phyloP scores from a whole-genome alignment of 129 eudicot genomes.

The sunflower (Helianthus annuus) region DNA sequence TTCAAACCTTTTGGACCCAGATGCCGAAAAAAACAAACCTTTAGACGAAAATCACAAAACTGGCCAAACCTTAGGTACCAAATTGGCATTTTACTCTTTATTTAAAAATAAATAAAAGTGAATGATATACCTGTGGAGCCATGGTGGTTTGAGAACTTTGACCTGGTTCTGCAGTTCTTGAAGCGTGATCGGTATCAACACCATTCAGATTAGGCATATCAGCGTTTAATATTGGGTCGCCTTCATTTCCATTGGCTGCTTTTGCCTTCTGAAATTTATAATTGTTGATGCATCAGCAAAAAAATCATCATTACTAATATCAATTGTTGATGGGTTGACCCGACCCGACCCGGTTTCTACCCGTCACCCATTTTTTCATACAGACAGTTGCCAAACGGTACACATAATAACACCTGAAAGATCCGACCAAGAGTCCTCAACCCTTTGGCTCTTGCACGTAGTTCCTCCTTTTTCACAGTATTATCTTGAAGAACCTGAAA shows the following conservation, averaged over 20 bases:
- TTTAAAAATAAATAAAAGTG: background rate
- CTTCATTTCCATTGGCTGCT: constrained; percentile 52
- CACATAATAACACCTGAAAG: constrained; percentile 63
- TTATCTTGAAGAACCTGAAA: constrained; percentile 87
- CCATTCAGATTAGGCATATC: constrained; percentile 55
- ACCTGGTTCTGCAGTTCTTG: constrained; percentile 38
- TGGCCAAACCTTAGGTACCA: no score
- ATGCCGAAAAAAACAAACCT: no score
- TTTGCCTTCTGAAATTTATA: constrained; percentile 33
- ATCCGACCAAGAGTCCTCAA: constrained; percentile 88
- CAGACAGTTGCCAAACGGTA: background rate
- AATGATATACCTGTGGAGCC: constrained; percentile 56
- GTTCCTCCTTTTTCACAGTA: constrained; percentile 80
- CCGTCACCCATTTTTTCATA: background rate
- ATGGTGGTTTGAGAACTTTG: constrained; percentile 43
- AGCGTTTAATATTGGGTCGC: constrained; percentile 44
- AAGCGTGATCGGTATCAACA: constrained; percentile 46
- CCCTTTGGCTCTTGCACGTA: constrained; percentile 91
- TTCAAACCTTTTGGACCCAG: no score
- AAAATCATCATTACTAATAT: background rate
- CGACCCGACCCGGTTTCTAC: background rate
- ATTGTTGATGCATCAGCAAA: constrained; percentile 25
- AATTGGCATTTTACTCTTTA: no score
- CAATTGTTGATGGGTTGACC: background rate
- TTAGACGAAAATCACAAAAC: no score